A percentile compares a stretch with the other conserved stretches of the same genome.
Conservation (phyloP, 768 basidiomycete genomes). For the Boletus subcaerulescens region DNA sequence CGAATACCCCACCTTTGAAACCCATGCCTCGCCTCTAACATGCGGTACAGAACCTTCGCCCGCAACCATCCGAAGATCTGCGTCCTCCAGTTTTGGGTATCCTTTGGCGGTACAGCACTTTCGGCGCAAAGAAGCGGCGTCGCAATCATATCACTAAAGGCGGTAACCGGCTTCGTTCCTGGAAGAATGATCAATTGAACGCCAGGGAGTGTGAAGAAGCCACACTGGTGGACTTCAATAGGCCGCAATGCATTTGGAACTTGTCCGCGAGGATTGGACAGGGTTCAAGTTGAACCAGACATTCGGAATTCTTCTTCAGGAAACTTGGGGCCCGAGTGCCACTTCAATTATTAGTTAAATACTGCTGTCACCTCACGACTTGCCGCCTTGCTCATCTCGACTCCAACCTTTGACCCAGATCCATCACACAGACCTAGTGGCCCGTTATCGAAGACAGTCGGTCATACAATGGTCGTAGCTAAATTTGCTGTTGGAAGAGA, state of each 20-base stretch:
- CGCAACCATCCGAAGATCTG: constrained; percentile 14
- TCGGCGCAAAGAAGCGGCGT: neutral
- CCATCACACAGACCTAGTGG: neutral
- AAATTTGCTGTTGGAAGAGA: constrained; percentile 6
- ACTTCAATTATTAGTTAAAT: too few relatives aligned
- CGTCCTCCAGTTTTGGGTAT: constrained; percentile 11
- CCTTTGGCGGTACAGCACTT: neutral
- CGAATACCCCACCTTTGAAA: neutral
- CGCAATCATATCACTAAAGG: neutral
- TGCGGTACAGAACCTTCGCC: constrained; percentile 8
- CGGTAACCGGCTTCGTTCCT: neutral
- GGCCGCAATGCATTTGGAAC: too few relatives aligned
- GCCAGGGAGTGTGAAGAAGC: too few relatives aligned
- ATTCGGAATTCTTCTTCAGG: too few relatives aligned
- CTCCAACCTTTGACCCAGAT: too few relatives aligned
- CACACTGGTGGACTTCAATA: too few relatives aligned
- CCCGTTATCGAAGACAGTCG: neutral
- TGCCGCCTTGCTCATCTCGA: too few relatives aligned
- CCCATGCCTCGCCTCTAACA: constrained; percentile 16
- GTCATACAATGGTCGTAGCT: constrained; percentile 4
- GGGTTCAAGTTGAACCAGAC: too few relatives aligned
- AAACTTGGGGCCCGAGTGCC: too few relatives aligned
- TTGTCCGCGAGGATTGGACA: too few relatives aligned
- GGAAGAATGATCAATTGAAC: neutral
- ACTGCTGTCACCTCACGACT: too few relatives aligned